Evolutionary conservation across 2,329 filamentous ascomycete genomes (phyloP), one percentile per base, ranked within the genome.

Genomic region (Colletotrichum sp.): DNA sequence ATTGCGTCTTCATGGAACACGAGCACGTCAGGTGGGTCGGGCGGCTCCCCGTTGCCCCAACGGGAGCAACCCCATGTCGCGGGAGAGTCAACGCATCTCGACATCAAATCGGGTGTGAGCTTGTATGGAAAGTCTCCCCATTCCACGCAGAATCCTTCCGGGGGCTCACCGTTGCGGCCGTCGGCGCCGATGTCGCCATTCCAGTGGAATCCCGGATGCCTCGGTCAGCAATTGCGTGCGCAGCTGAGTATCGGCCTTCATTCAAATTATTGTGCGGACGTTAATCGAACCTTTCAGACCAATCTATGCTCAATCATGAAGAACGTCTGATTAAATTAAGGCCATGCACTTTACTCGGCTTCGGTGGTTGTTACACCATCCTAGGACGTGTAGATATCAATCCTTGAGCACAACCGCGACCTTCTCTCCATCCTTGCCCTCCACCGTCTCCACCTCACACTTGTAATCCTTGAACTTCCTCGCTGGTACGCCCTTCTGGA

Each of bases 11-110:
- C 58, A 18, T 7, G 13, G 15, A 70, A 69, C 28, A 25, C 39
- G 36, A 76, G 74, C 74, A 76, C 70, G 74, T 71, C 74, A 76
- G 58, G 74, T 74, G 73, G 73, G 73, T 48, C 69, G 27, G 36
- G 12, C 18, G 9, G 12, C 18, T 58, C n/a, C 39, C 34, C 39
- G 22, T 64, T 15, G 39, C 62, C 64, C 55, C 55, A 64, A 66
- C 36, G 43, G 39, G 62, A 36, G 28, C 55, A 18, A 36, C 22
- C 25, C 30, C 32, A 25, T 67, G 64, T 64, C 56, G n/a, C 12
- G 13, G 56, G 10, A 28, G n/a, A 6, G 10, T 27, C n/a, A 22
- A 43, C 1, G 13, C 18, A 28, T 34, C 9, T 75, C 9, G 22
- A 56, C 25, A 10, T 25, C n/a, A n/a, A 55, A 64, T 67, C 43